Evolutionary conservation across 805 yeast genomes (phyloP).

Genomic region (Millerozyma miso): DNA sequence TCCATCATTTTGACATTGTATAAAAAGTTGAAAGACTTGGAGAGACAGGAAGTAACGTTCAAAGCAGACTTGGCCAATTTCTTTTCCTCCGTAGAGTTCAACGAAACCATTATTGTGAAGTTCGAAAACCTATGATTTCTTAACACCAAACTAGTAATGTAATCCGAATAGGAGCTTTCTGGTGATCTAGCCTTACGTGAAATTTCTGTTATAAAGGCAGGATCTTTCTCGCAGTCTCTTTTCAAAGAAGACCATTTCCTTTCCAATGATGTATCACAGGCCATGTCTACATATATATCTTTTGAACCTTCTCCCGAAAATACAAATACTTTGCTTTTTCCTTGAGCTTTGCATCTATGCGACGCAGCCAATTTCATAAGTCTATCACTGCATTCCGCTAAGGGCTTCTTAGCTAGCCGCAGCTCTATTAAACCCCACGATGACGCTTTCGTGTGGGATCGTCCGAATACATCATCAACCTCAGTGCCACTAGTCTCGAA

Average conservation of each 20-base stretch:
- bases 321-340: background rate
- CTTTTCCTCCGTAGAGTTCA: conserved; percentile 13
- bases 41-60: conserved; percentile 19
- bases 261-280: background rate
- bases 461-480: background rate
- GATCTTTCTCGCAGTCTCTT: background rate
- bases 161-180: conserved; percentile 1
- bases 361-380: background rate
- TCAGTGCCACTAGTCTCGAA: background rate
- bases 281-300: background rate
- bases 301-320: background rate
- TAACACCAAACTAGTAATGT: conserved; percentile 12
- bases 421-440: background rate
- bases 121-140: background rate
- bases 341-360: background rate
- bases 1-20: background rate
- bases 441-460: background rate
- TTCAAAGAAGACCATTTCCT: background rate
- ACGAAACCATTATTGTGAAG: background rate
- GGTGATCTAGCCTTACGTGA: conserved; percentile 3
- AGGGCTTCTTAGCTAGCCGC: background rate
- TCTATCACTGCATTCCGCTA: background rate
- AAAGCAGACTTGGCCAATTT: conserved; percentile 23
- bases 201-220: background rate
- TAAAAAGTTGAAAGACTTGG: conserved; percentile 13